These are phyloP conservation scores for Penicillium cataractarum DNA, from an alignment of 495 filamentous ascomycete genomes.

Conservation along the genomic window DNA sequence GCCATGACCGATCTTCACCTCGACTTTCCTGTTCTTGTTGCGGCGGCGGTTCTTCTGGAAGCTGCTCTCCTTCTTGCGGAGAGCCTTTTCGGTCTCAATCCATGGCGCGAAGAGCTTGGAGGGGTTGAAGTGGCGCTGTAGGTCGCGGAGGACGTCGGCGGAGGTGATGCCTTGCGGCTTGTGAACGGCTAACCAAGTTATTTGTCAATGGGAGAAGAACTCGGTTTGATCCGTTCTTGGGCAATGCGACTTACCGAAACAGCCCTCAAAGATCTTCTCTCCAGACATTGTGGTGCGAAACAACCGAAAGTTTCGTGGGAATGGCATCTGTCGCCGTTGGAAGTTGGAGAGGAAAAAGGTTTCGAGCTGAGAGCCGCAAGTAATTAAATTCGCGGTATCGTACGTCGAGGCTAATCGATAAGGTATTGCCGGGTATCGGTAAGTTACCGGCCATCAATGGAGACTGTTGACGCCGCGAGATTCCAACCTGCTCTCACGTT, in stretches of 20 bases:
- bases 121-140: conserved; percentile 80
- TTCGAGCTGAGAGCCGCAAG: conserved; percentile 6
- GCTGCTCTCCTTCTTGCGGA: conserved; percentile 54
- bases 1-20: conserved; percentile 95
- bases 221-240: conserved; percentile 1
- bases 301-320: conserved; percentile 35
- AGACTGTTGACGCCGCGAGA: conserved; percentile 19
- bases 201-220: neutral
- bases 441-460: conserved; percentile 25
- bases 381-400: conserved; percentile 19
- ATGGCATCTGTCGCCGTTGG: conserved; percentile 33
- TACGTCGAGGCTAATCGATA: conserved; percentile 7
- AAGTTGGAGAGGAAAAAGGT: conserved; percentile 9
- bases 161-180: conserved; percentile 86
- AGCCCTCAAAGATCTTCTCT: conserved; percentile 69
- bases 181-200: conserved; percentile 70
- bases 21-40: conserved; percentile 39
- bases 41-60: conserved; percentile 60
- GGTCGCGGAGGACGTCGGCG: conserved; percentile 82
- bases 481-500: conserved; percentile 18
- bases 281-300: conserved; percentile 57
- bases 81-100: conserved; percentile 60
- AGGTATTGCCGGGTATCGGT: conserved; percentile 3
- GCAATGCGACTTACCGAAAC: conserved; percentile 61
- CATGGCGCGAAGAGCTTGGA: conserved; percentile 76